Evolutionary conservation across 2,329 filamentous ascomycete species (phyloP).

Genomic region (Neocatenulostroma microsporum): DNA sequence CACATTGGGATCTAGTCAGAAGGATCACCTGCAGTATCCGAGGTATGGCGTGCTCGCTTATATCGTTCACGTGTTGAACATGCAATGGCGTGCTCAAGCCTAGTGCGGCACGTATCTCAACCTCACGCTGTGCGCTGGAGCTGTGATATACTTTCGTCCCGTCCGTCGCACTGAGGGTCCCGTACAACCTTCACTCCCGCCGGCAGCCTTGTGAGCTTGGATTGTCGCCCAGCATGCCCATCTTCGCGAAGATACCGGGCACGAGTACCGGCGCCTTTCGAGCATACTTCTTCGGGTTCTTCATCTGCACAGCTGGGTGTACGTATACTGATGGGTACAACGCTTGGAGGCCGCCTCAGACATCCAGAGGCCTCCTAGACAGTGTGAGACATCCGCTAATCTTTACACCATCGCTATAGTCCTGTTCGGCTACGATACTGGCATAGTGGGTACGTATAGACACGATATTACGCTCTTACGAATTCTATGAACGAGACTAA

Average conservation of each 20-base stretch:
- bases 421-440: conserved; percentile 37
- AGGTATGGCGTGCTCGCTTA: no score
- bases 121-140: background rate
- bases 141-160: no score
- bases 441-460: conserved; percentile 29
- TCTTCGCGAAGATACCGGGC: conserved; percentile 6
- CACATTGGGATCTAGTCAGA: no score
- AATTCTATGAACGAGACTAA: conserved; percentile 17
- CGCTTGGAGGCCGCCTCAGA: no score
- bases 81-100: conserved; percentile 2
- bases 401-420: no score
- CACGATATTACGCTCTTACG: background rate
- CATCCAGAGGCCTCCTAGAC: no score
- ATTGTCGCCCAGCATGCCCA: background rate
- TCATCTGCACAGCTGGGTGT: conserved; percentile 9
- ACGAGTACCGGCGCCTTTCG: conserved; percentile 7
- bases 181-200: background rate
- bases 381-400: no score
- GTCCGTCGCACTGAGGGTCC: no score
- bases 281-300: conserved; percentile 11
- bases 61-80: no score
- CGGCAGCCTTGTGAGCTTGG: background rate
- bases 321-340: no score
- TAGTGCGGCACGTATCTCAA: background rate
- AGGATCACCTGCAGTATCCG: no score